Evolutionary conservation across 345 rosid genomes (phyloP), one percentile per base, ranked within the genome.

Genomic region (Salix suchowensis): DNA sequence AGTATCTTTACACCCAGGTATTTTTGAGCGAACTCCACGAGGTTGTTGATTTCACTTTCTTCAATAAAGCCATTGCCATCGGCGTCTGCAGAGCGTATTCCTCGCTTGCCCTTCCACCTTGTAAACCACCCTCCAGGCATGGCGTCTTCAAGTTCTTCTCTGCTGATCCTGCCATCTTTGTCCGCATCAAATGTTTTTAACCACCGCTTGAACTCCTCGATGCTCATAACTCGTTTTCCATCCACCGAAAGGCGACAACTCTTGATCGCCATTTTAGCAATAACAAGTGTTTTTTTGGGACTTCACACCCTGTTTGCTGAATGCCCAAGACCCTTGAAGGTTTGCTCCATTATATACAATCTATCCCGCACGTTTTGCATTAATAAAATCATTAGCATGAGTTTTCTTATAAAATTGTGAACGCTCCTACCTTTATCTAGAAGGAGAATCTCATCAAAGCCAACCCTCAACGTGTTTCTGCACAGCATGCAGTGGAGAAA

Each of bases 181-280:
- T 67, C 67, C 0, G 58, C 11, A 1, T 55, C 73, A 8, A 67
- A 55, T 19, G 54, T 12, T 28, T 8, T 37, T 18, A 67, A 2
- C 65, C 72, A 75, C 72, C 37, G 21, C 46, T 75, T 67, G 78
- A 75, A 55, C 66, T 75, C 18, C 72, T 67, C 72, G 10, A n/a
- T 5, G 16, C 26, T 75, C 78, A 75, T 68, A 26, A 50, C 66
- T 14, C 26, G 37, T 16, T 36, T 68, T 2, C 71, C 70, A 72
- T 50, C 71, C 61, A 13, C 39, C 7, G 77, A 28, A 65, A 52
- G 15, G 36, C 75, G 3, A 18, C 24, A n/a, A 19, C 1, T 7
- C 67, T 26, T 65, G 67, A 65, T 26, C 37, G 67, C 67, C 67
- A 65, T 65, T 65, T 65, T 18, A 28, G 37, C 3, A 65, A 65